Base-by-base conservation (phyloP, 306 rosid genomes). In the Citrullus colocynthis region DNA sequence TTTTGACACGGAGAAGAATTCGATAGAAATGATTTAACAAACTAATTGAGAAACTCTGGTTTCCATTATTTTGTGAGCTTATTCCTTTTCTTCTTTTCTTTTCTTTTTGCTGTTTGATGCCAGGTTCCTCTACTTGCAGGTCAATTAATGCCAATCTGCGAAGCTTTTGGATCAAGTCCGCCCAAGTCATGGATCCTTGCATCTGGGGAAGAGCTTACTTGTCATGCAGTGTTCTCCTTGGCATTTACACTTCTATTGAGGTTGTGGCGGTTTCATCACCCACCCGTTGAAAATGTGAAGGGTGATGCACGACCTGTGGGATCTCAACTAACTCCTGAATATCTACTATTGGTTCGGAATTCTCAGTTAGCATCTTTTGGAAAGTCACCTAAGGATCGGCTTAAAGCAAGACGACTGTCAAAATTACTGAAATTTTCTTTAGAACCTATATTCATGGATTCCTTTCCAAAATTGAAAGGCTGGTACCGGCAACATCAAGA, bases 101-200 rank as follows among this genome's bases (percentile, higher is more conserved):
- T 59, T 32, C 48, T 34, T 83, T 78, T 80, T 82, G 48, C 75
- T 74, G 48, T 82, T 80, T 83, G 82, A 64, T 80, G 74, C 80
- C 85, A 95, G 98, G 90, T 92, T 84, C 98, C 98, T 30, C 77
- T 87, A 79, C 98, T 95, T 84, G 97, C 92, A 20, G 85, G 88
- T 80, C 88, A 85, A 21, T 75, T 93, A 84, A 90, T 91, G 92
- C 93, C 87, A 65, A 88, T 93, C 78, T 88, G 92, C 65, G 98
- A 91, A 88, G 93, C 87, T 79, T 93, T 91, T 81, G 98, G 98
- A 65, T 90, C 96, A 28, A 81, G 86, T 78, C 67, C 79, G 34
- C 91, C 96, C 45, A 87, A 79, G 85, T 80, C 93, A 79, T 85
- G 81, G 89, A 75, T 86, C 42, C 89, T 84, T 66, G 58, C 88